These are phyloP conservation scores for Pseudogymnoascus sp. DNA, from an alignment of 2,329 filamentous ascomycete species.

Conservation along the genomic window DNA sequence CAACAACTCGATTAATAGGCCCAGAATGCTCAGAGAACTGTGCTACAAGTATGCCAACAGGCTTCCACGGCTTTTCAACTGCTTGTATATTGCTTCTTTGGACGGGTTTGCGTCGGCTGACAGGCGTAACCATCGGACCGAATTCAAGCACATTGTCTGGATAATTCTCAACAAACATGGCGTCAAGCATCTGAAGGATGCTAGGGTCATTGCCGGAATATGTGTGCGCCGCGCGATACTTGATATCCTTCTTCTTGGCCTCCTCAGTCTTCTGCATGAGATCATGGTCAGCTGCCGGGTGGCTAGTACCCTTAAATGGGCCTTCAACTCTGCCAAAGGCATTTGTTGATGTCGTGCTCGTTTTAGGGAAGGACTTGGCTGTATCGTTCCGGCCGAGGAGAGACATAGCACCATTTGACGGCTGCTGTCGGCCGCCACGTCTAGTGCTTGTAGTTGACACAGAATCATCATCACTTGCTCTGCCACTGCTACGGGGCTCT, in stretches of 20 bases:
- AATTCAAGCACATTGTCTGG: conserved; percentile 61
- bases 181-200: conserved; percentile 67
- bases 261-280: conserved; percentile 31
- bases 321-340: conserved; percentile 58
- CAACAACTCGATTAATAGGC: conserved; percentile 71
- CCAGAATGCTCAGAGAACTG: conserved; percentile 83
- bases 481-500: conserved; percentile 16
- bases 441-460: conserved; percentile 25
- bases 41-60: conserved; percentile 74
- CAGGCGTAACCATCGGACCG: conserved; percentile 70
- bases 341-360: conserved; percentile 50
- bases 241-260: conserved; percentile 33
- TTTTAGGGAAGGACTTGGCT: conserved; percentile 57
- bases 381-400: conserved; percentile 51
- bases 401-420: conserved; percentile 56
- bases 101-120: conserved; percentile 47
- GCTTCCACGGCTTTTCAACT: conserved; percentile 64
- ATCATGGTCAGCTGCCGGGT: conserved; percentile 32
- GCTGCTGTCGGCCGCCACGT: conserved; percentile 44
- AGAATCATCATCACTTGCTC: conserved; percentile 27
- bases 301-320: conserved; percentile 29
- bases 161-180: conserved; percentile 71
- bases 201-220: conserved; percentile 74
- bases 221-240: conserved; percentile 63
- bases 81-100: conserved; percentile 29